Conservation (phyloP, 805 yeast species). For the Komagataella ulmi region DNA sequence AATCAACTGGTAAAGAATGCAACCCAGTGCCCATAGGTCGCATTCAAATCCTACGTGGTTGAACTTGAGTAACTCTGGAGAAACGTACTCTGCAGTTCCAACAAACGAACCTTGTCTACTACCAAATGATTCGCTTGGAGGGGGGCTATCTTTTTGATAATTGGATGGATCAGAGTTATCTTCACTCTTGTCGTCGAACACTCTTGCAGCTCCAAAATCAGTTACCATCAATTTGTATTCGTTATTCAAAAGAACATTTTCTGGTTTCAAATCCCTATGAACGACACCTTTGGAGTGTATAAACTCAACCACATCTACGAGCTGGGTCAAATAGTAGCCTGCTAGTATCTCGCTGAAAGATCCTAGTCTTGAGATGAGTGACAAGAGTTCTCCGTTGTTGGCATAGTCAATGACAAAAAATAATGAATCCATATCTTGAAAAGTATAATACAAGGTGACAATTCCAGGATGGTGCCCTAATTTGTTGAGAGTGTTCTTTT, state of each 20-base stretch:
- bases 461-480: constrained; percentile 92
- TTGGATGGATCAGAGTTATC: not conserved
- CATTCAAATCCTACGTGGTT: constrained; percentile 76
- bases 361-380: constrained; percentile 66
- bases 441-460: constrained; percentile 82
- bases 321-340: constrained; percentile 71
- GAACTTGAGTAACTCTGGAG: constrained; percentile 74
- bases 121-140: constrained; percentile 9
- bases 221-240: constrained; percentile 87
- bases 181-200: constrained; percentile 34
- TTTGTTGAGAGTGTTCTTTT: constrained; percentile 77
- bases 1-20: constrained; percentile 72
- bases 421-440: constrained; percentile 79
- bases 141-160: not conserved
- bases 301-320: constrained; percentile 82
- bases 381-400: constrained; percentile 84
- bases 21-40: constrained; percentile 92
- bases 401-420: constrained; percentile 93
- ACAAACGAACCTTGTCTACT: constrained; percentile 65
- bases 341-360: constrained; percentile 64
- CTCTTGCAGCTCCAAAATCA: constrained; percentile 96
- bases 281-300: constrained; percentile 85
- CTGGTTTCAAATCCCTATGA: constrained; percentile 93
- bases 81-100: constrained; percentile 94
- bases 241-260: constrained; percentile 72